phyloP scores from a whole-genome alignment of 2,329 filamentous ascomycete genomes.

The Parastagonospora avenae region DNA sequence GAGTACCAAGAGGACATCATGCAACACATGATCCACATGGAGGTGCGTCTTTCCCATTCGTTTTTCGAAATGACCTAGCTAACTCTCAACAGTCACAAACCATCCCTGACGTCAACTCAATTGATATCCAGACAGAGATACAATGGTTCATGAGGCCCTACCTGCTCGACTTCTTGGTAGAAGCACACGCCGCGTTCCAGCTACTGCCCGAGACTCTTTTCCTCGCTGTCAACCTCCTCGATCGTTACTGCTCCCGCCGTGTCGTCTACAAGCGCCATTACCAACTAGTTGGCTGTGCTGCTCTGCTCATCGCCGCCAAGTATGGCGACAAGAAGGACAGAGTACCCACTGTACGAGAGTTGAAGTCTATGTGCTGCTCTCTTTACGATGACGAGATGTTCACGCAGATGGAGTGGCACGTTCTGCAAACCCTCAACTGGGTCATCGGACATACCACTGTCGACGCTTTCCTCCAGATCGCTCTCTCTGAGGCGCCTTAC shows the following conservation, averaged over 20 bases:
- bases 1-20: constrained; percentile 96
- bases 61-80: constrained; percentile 22
- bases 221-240: constrained; percentile 93
- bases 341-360: constrained; percentile 94
- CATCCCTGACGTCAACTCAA: constrained; percentile 92
- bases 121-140: constrained; percentile 98
- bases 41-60: constrained; percentile 59
- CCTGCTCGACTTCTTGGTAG: constrained; percentile 95
- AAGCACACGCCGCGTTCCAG: constrained; percentile 94
- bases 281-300: constrained; percentile 94
- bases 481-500: constrained; percentile 74
- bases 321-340: constrained; percentile 99
- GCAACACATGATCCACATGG: constrained; percentile 94
- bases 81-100: constrained; percentile 69
- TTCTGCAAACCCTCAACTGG: constrained; percentile 96
- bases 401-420: constrained; percentile 99
- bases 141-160: constrained; percentile 99
- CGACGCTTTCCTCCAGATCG: constrained; percentile 89
- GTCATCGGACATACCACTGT: constrained; percentile 94
- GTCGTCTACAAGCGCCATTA: constrained; percentile 99
- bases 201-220: constrained; percentile 94
- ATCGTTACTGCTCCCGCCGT: constrained; percentile 95
- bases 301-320: constrained; percentile 95
- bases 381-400: constrained; percentile 99
- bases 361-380: constrained; percentile 99